Conservation (phyloP, 306 rosid species). For the Vicia faba region DNA sequence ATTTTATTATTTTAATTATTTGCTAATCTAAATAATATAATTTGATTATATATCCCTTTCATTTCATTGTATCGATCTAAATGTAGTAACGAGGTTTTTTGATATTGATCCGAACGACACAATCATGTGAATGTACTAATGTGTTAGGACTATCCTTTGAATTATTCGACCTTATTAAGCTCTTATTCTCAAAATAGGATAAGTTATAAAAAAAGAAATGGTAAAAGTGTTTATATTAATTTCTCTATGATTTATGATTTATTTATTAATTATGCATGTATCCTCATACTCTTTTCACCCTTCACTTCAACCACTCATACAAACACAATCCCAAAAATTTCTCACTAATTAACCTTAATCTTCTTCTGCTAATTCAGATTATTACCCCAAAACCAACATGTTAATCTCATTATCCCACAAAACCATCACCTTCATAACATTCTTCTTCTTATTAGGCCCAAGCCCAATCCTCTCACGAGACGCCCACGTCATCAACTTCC, state of each 20-base stretch:
- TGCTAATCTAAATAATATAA: too few relatives aligned
- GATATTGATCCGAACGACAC: too few relatives aligned
- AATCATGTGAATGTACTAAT: too few relatives aligned
- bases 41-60: too few relatives aligned
- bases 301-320: background rate
- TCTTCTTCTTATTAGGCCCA: constrained; percentile 5
- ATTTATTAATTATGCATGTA: background rate
- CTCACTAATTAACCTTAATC: background rate
- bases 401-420: constrained; percentile 18
- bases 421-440: background rate
- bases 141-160: too few relatives aligned
- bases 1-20: too few relatives aligned
- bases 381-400: constrained; percentile 14
- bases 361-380: background rate
- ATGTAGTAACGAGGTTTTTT: too few relatives aligned
- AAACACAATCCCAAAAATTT: background rate
- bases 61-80: too few relatives aligned
- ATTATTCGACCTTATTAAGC: too few relatives aligned
- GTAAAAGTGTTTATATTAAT: background rate
- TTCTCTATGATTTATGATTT: background rate
- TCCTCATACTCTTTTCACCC: background rate
- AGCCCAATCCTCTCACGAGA: constrained; percentile 39
- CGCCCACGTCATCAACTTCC: constrained; percentile 68
- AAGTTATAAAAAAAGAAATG: too few relatives aligned
- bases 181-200: too few relatives aligned